A percentile compares a stretch with the other conserved stretches of the same genome.
phyloP scores from a whole-genome alignment of 805 yeast genomes.

The Metschnikowia henanensis region DNA sequence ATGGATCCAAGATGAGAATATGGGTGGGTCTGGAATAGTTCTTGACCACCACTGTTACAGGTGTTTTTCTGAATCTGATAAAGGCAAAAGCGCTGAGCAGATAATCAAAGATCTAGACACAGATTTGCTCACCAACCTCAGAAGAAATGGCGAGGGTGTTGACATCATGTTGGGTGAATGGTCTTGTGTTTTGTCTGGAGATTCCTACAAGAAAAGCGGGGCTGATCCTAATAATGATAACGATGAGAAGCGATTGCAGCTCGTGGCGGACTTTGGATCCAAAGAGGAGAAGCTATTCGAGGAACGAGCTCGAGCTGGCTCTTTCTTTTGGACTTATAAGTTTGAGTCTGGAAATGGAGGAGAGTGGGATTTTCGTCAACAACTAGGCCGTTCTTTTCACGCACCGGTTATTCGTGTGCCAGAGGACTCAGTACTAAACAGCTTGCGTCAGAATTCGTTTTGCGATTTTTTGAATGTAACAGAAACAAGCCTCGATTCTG shows the following conservation, averaged over 20 bases:
- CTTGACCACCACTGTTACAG: conserved; percentile 87
- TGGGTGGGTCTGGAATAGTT: conserved; percentile 52
- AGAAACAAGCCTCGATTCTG: conserved; percentile 72
- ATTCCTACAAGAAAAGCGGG: conserved; percentile 64
- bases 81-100: conserved; percentile 58
- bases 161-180: conserved; percentile 88
- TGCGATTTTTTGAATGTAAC: too few relatives aligned
- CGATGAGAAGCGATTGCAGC: conserved; percentile 44
- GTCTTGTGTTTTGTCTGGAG: conserved; percentile 80
- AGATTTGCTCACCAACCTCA: conserved; percentile 50
- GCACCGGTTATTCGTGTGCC: conserved; percentile 35
- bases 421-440: conserved; percentile 40
- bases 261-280: conserved; percentile 63
- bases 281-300: conserved; percentile 49
- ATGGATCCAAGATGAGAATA: conserved; percentile 52
- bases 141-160: conserved; percentile 44
- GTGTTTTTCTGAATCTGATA: conserved; percentile 79
- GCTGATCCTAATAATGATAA: conserved; percentile 22
- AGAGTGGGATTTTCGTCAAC: conserved; percentile 90
- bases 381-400: conserved; percentile 49
- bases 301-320: conserved; percentile 63
- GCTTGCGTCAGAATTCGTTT: conserved; percentile 46
- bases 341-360: conserved; percentile 91
- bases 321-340: conserved; percentile 89
- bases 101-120: conserved; percentile 57